Base-by-base conservation (phyloP, 108 stramenopile genomes). In the Cyclotella distinguenda region DNA sequence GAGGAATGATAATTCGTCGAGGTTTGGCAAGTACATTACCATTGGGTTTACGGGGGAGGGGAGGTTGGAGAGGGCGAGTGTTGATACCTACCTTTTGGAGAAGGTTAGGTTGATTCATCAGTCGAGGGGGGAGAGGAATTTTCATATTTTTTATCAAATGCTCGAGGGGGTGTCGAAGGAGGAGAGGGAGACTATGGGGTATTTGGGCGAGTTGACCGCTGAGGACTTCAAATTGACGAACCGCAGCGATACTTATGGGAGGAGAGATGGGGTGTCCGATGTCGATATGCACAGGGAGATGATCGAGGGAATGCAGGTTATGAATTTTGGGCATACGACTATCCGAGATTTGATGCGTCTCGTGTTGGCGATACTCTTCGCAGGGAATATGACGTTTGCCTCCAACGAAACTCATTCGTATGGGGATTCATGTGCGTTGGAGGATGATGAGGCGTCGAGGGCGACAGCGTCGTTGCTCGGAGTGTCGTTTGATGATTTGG, bases 1-100 rank as follows among this genome's bases (percentile, higher is more conserved):
- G 10, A 72, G 92, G 30, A 95, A 93, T 68, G 90, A 97, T 73
- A 99, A 99, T 66, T 93, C 90, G 15, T 88, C 84, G 0, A 73
- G 98, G n/a, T 99, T 99, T 78, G 98, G 98, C 6, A 98, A 98
- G 67, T 98, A 88, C 64, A 95, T 98, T 57, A 86, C 89, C 30
- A 69, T 93, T 11, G 68, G 74, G 1, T 93, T 93, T 64, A 64
- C 78, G 0, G 54, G 52, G 5, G 32, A 43, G 43, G 90, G 93
- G 1, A 70, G 66, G 15, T 64, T 94, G 38, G 40, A 70, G 13
- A 83, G 88, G 12, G 93, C 93, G 16, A 80, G 75, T 16, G 84
- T 94, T 36, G 83, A 90, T 59, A 92, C 90, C 16, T 98, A 96
- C 59, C 82, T 98, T 38, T 78, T 98, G 4, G 97, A 98, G 72